These are phyloP conservation scores for Backusella tarrabulga DNA, from an alignment of 192 early-diverging fungal genomes.

Conservation along the genomic window DNA sequence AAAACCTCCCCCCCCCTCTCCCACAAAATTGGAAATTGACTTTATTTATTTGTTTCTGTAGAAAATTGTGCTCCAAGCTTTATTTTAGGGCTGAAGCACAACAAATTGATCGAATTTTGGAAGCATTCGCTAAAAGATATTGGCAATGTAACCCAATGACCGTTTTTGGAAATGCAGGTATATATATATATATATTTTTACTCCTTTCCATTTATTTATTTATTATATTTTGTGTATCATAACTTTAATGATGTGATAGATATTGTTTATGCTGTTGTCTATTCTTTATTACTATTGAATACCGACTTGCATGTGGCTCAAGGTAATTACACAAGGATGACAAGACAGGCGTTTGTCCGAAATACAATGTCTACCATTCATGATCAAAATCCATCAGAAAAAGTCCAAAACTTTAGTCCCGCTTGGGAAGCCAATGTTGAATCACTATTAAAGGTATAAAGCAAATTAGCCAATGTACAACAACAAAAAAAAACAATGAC, in stretches of 20 bases:
- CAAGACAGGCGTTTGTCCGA: slow-evolving; percentile 65
- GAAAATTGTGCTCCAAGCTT: slow-evolving; percentile 71
- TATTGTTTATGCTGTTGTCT: slow-evolving; percentile 77
- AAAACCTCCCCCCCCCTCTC: too few species aligned
- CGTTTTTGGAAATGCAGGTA: slow-evolving; percentile 40
- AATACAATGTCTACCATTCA: slow-evolving; percentile 62
- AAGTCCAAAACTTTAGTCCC: background rate
- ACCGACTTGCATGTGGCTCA: slow-evolving; percentile 93
- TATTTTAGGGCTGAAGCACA: slow-evolving; percentile 93
- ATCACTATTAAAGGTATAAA: slow-evolving; percentile 41
- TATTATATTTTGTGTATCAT: background rate
- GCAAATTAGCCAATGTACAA: background rate
- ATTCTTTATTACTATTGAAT: slow-evolving; percentile 86
- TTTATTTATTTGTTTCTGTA: slow-evolving; percentile 10
- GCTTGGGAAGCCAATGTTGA: slow-evolving; percentile 59
- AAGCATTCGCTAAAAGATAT: slow-evolving; percentile 77
- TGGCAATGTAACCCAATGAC: slow-evolving; percentile 79
- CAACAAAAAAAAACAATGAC: background rate
- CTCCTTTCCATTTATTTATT: background rate
- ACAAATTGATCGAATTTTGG: slow-evolving; percentile 87
- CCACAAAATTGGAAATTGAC: background rate
- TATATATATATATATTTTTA: background rate
- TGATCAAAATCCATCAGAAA: slow-evolving; percentile 26
- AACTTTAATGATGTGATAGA: background rate
- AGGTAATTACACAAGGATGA: slow-evolving; percentile 69